A percentile compares a stretch with the other conserved stretches of the same genome.
These are phyloP conservation scores for Irineochytrium annulatum DNA, from an alignment of 192 early-diverging fungal species.

Conservation along the genomic window DNA sequence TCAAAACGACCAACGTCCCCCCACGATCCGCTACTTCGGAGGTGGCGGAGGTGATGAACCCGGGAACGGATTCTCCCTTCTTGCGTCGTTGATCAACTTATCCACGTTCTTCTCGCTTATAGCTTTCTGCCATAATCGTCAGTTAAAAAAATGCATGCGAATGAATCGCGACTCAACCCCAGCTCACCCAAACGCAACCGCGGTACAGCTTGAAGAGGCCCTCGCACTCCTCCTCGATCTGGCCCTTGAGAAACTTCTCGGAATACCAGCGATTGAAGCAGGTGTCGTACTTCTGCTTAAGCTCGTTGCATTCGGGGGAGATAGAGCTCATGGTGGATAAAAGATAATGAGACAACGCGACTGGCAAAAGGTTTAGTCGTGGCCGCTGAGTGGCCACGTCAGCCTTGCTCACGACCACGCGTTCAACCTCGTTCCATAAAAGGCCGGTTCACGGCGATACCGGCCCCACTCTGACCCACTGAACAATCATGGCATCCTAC, in stretches of 20 bases:
- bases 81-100: slow-evolving; percentile 76
- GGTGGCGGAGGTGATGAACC: too few relatives aligned
- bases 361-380: too few relatives aligned
- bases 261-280: slow-evolving; percentile 98
- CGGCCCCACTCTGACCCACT: too few relatives aligned
- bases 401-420: too few relatives aligned
- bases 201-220: slow-evolving; percentile 80
- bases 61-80: slow-evolving; percentile 73
- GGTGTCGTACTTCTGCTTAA: slow-evolving; percentile 70
- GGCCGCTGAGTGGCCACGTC: too few relatives aligned
- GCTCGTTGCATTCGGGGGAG: slow-evolving; percentile 35
- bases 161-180: too few relatives aligned
- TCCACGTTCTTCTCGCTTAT: slow-evolving; percentile 82
- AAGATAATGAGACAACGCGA: too few relatives aligned
- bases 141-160: neutral
- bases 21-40: too few relatives aligned
- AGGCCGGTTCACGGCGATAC: too few relatives aligned
- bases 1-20: too few relatives aligned
- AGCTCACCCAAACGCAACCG: slow-evolving; percentile 75
- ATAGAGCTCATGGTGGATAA: slow-evolving; percentile 37
- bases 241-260: slow-evolving; percentile 88
- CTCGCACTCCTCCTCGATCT: slow-evolving; percentile 72
- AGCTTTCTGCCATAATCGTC: slow-evolving; percentile 45
- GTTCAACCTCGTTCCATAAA: too few relatives aligned
- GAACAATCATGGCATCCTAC: too few relatives aligned